Conservation (phyloP, 352 stramenopile species). For the Thalassiosira ordinaria region DNA sequence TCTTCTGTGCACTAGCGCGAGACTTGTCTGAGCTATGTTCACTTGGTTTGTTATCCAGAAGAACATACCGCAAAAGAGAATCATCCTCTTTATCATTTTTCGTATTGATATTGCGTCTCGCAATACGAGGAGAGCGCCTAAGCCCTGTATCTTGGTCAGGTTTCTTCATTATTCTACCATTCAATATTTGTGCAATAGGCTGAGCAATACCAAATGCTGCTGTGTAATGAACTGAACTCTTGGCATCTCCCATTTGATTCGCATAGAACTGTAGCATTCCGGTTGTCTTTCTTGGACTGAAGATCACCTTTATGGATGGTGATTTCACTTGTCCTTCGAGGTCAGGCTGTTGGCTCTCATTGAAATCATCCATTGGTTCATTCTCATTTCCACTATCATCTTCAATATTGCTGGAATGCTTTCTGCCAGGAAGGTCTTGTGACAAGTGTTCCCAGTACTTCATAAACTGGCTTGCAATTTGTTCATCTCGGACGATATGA, state of each 20-base stretch:
- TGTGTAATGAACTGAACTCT: conserved; percentile 35
- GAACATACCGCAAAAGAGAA: conserved; percentile 41
- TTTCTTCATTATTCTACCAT: conserved; percentile 13
- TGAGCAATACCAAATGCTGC: conserved; percentile 49
- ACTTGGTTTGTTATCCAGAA: conserved; percentile 55
- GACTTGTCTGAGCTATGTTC: conserved; percentile 35
- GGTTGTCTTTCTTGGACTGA: conserved; percentile 47
- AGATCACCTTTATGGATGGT: conserved; percentile 38
- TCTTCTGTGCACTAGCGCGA: conserved; percentile 28
- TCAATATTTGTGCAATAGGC: conserved; percentile 43
- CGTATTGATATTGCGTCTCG: conserved; percentile 15
- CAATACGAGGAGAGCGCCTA: conserved; percentile 40
- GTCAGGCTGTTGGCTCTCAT: conserved; percentile 35
- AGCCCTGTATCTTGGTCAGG: conserved; percentile 18
- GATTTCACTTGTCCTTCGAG: conserved; percentile 23
- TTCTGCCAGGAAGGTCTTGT: conserved; percentile 38
- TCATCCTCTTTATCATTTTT: background rate
- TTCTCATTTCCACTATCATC: conserved; percentile 3
- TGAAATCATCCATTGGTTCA: conserved; percentile 43
- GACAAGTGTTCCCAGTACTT: conserved; percentile 43
- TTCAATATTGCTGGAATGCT: background rate
- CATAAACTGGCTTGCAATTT: conserved; percentile 32
- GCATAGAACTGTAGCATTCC: conserved; percentile 52
- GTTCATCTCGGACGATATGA: conserved; percentile 45
- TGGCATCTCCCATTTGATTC: conserved; percentile 36